Evolutionary conservation across 1,284 basidiomycete species (phyloP).

Genomic region (Cystobasidiaceae sp.): DNA sequence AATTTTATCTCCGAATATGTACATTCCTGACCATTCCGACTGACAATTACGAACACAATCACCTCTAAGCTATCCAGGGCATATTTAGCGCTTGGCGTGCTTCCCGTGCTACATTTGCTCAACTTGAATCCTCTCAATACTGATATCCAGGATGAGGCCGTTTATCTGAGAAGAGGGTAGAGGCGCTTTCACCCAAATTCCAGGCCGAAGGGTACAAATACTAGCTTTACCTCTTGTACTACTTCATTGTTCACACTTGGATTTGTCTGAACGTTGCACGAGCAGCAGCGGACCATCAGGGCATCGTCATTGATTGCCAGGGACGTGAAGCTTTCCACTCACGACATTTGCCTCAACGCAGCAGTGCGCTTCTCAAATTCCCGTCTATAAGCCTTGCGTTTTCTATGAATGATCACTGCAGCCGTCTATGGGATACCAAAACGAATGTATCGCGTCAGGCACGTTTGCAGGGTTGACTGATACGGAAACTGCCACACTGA

Average conservation of each 20-base stretch:
- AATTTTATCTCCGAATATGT: too few species aligned
- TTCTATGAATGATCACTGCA: conserved; percentile 5
- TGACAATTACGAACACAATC: too few species aligned
- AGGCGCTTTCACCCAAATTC: too few species aligned
- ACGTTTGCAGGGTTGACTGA: neutral
- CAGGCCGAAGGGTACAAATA: too few species aligned
- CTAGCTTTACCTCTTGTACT: neutral
- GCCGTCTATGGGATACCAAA: neutral
- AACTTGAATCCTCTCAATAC: too few species aligned
- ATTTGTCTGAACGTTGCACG: neutral
- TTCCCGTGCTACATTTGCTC: too few species aligned
- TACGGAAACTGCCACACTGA: neutral
- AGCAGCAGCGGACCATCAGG: neutral
- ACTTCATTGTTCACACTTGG: neutral
- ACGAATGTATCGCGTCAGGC: neutral
- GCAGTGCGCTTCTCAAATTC: conserved; percentile 21
- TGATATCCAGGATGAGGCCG: too few species aligned
- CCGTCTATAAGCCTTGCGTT: neutral
- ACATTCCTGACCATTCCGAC: too few species aligned
- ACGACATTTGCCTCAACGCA: conserved; percentile 13
- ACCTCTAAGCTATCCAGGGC: too few species aligned
- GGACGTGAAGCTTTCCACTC: neutral
- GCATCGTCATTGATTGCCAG: neutral
- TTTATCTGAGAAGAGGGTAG: too few species aligned
- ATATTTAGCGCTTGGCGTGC: too few species aligned